These are phyloP conservation scores for Penicillium paradoxum DNA, from an alignment of 495 filamentous ascomycete genomes.

Conservation along the genomic window DNA sequence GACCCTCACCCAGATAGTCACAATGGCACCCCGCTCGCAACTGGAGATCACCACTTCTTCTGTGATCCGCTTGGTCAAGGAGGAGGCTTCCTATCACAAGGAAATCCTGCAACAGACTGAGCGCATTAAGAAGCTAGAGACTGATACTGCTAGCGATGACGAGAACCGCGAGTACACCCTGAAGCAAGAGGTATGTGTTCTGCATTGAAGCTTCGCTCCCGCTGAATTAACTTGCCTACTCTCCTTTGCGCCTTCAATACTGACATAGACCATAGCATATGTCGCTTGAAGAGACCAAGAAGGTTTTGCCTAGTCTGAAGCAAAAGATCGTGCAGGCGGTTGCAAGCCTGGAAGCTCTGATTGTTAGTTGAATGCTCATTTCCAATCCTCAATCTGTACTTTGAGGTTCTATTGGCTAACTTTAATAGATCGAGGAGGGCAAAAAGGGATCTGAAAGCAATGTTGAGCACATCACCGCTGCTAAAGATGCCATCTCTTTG, in stretches of 20 bases:
- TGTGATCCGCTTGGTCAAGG: conserved; percentile 80
- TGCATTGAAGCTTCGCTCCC: neutral
- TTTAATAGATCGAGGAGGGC: conserved; percentile 39
- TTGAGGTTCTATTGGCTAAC: neutral
- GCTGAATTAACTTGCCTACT: neutral
- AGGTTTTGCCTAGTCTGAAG: conserved; percentile 64
- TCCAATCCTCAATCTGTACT: conserved; percentile 12
- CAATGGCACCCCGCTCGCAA: conserved; percentile 68
- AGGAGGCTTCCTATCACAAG: conserved; percentile 82
- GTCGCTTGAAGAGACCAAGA: conserved; percentile 77
- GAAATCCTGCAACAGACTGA: conserved; percentile 69
- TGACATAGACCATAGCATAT: conserved; percentile 50
- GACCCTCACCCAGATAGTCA: neutral
- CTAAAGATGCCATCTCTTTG: conserved; percentile 56
- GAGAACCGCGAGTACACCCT: conserved; percentile 66
- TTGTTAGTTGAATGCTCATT: conserved; percentile 42
- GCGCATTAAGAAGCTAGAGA: conserved; percentile 61
- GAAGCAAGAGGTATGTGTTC: conserved; percentile 69
- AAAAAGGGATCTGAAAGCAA: conserved; percentile 45
- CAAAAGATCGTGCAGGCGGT: conserved; percentile 63
- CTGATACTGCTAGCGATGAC: conserved; percentile 46
- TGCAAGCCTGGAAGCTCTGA: conserved; percentile 58
- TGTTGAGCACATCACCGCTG: conserved; percentile 50
- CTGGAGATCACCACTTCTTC: conserved; percentile 68
- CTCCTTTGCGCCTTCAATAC: neutral